Conservation (phyloP, 2,329 filamentous ascomycete species). For the Sporothrix sp. region DNA sequence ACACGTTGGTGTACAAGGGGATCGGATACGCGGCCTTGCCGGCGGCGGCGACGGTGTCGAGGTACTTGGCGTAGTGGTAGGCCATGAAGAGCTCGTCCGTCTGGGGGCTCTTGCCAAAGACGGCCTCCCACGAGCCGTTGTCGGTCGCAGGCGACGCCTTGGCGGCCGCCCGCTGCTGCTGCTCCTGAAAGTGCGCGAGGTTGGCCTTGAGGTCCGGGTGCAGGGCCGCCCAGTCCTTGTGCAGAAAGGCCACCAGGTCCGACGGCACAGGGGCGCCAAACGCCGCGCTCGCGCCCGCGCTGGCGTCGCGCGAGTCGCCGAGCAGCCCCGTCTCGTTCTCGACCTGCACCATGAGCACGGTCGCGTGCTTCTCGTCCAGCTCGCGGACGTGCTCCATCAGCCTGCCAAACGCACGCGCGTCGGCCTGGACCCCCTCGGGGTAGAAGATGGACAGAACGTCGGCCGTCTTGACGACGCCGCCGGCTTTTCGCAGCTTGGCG, state of each 20-base stretch:
- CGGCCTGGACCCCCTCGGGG: slow-evolving; percentile 18
- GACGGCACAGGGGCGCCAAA: slow-evolving; percentile 28
- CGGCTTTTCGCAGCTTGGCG: slow-evolving; percentile 22
- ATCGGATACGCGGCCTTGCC: slow-evolving; percentile 27
- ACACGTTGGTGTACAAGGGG: slow-evolving; percentile 28
- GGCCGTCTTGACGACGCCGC: slow-evolving; percentile 19
- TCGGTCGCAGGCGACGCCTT: background rate
- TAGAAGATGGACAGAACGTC: slow-evolving; percentile 24
- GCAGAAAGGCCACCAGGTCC: too few relatives aligned
- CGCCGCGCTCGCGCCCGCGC: slow-evolving; percentile 29
- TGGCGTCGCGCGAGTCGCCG: slow-evolving; percentile 41
- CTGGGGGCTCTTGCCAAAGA: slow-evolving; percentile 22
- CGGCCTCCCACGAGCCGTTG: slow-evolving; percentile 21
- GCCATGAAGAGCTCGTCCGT: slow-evolving; percentile 32
- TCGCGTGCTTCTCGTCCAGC: slow-evolving; percentile 36
- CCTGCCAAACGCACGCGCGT: slow-evolving; percentile 22
- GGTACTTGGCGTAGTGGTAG: slow-evolving; percentile 25
- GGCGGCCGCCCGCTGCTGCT: too few relatives aligned
- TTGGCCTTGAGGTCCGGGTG: too few relatives aligned
- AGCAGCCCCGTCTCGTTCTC: slow-evolving; percentile 45
- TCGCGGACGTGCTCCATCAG: slow-evolving; percentile 28
- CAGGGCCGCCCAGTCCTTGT: too few relatives aligned
- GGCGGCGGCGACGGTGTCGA: slow-evolving; percentile 27
- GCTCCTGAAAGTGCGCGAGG: slow-evolving; percentile 11
- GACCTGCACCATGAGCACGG: slow-evolving; percentile 48